Percentiles rank a stretch among this genome's conserved stretches.
These are phyloP conservation scores for Trametes villosa DNA, from an alignment of 768 basidiomycete genomes.

Conservation along the genomic window DNA sequence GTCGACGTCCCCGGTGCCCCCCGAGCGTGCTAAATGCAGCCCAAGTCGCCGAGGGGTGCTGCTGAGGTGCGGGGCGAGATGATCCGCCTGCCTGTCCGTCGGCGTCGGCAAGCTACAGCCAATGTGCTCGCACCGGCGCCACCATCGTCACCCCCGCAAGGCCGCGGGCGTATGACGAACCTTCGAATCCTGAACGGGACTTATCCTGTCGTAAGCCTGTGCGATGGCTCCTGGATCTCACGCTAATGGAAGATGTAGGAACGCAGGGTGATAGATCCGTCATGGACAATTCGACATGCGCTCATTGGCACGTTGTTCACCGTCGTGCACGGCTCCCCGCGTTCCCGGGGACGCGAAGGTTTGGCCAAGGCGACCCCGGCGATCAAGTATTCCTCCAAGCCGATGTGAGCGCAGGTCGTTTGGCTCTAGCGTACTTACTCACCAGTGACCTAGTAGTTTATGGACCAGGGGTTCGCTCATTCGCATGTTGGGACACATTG, in stretches of 20 bases:
- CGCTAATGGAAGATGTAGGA: background rate
- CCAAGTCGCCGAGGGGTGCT: background rate
- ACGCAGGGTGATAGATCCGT: background rate
- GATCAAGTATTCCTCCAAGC: too few relatives aligned
- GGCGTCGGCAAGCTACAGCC: constrained; percentile 10
- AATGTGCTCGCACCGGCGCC: background rate
- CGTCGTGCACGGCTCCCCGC: too few relatives aligned
- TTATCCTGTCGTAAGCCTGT: constrained; percentile 1
- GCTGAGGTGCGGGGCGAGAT: background rate
- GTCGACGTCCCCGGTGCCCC: background rate
- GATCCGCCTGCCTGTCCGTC: background rate
- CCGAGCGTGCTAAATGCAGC: background rate
- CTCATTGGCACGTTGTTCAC: background rate
- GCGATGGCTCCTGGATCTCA: background rate
- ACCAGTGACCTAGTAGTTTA: too few relatives aligned
- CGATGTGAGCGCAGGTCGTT: too few relatives aligned
- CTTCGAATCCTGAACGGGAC: background rate
- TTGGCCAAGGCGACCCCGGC: background rate
- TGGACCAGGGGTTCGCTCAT: too few relatives aligned
- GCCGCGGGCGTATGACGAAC: background rate
- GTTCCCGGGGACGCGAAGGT: background rate
- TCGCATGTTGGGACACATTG: too few relatives aligned
- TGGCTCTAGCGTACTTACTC: too few relatives aligned
- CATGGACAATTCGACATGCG: background rate
- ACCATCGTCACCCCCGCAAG: background rate